A percentile compares a stretch with the other conserved stretches of the same genome.
phyloP scores from a whole-genome alignment of 1,139 yeast species.

The Oligophagozyma castellii region DNA sequence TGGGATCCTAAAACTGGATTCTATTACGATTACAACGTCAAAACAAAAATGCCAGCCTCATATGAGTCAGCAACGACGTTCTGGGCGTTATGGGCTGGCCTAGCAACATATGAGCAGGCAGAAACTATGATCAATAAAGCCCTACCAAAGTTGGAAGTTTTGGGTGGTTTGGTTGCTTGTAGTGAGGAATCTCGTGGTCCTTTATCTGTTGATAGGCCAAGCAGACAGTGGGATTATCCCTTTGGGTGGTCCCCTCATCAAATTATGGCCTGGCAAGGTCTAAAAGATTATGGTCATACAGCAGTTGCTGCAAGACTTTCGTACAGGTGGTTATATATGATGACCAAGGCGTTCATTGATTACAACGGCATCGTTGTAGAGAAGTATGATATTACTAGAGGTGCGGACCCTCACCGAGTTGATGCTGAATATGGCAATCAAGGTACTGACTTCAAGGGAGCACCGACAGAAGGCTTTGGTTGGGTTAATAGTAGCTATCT shows the following conservation, averaged over 20 bases:
- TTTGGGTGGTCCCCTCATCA: conserved; percentile 99
- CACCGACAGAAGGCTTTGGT: conserved; percentile 92
- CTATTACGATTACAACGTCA: conserved; percentile 75
- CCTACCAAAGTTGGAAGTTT: conserved; percentile 62
- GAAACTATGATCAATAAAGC: conserved; percentile 42
- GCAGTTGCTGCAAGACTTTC: conserved; percentile 59
- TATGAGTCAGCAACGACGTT: conserved; percentile 85
- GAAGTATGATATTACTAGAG: conserved; percentile 79
- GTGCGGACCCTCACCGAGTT: conserved; percentile 79
- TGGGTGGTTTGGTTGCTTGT: conserved; percentile 86
- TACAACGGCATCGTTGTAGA: conserved; percentile 94
- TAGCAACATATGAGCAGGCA: conserved; percentile 69
- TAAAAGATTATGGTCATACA: conserved; percentile 55
- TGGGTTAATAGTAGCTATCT: conserved; percentile 90
- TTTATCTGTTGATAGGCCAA: conserved; percentile 55
- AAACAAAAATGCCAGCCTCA: conserved; percentile 38
- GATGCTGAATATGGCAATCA: conserved; percentile 97
- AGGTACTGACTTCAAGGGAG: conserved; percentile 85
- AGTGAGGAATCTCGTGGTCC: conserved; percentile 66
- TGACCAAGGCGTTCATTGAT: conserved; percentile 87
- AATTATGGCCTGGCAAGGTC: conserved; percentile 85
- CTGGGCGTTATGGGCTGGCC: conserved; percentile 86
- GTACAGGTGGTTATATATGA: conserved; percentile 78
- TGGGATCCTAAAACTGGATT: conserved; percentile 79
- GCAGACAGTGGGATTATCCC: conserved; percentile 97